A percentile compares a stretch with the other conserved stretches of the same genome.
These are phyloP conservation scores for Paecilomyces sp. DNA, from an alignment of 2,329 filamentous ascomycete genomes.

Conservation along the genomic window DNA sequence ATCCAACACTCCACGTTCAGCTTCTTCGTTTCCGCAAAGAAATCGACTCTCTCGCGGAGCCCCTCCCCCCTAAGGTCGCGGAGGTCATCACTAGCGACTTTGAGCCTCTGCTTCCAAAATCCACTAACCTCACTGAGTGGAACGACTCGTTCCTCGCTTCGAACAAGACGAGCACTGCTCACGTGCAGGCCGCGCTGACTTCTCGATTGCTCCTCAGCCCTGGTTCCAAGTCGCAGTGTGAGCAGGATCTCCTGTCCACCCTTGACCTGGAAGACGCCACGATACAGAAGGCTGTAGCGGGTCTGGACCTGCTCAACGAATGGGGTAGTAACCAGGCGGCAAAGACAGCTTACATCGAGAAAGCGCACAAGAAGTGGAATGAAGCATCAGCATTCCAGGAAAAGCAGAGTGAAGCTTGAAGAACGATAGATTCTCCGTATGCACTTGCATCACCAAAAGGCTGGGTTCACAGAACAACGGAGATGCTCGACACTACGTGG, in stretches of 20 bases:
- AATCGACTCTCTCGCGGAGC: conserved; percentile 49
- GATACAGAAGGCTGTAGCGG: conserved; percentile 51
- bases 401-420: conserved; percentile 8
- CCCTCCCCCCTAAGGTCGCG: conserved; percentile 58
- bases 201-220: conserved; percentile 53
- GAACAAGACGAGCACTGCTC: conserved; percentile 55
- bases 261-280: conserved; percentile 47
- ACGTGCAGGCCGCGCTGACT: conserved; percentile 58
- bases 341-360: conserved; percentile 43
- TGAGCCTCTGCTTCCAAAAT: conserved; percentile 50
- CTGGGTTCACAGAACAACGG: background rate
- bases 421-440: background rate
- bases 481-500: background rate
- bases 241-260: conserved; percentile 56
- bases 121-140: conserved; percentile 52
- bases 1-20: conserved; percentile 71
- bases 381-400: conserved; percentile 31
- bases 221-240: conserved; percentile 49
- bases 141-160: conserved; percentile 60
- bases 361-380: conserved; percentile 33
- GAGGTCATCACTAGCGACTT: conserved; percentile 66
- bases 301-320: conserved; percentile 44
- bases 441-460: background rate
- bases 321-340: conserved; percentile 45
- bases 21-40: conserved; percentile 60